These are phyloP conservation scores for Epichloe typhina DNA, from an alignment of 2,329 filamentous ascomycete genomes.

Conservation along the genomic window DNA sequence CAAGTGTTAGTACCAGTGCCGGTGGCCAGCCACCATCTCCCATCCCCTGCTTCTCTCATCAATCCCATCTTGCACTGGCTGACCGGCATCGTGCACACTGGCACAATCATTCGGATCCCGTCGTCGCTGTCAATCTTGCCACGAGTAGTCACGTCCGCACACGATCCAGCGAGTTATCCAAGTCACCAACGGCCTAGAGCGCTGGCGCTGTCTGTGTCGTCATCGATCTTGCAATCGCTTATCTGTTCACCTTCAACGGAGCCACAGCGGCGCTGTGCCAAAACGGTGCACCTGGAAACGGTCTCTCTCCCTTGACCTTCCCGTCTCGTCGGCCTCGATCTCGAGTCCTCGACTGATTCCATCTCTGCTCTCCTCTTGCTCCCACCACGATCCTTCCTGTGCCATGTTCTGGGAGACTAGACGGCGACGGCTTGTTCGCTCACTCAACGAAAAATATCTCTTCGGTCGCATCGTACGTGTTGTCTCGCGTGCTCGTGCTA, in stretches of 20 bases:
- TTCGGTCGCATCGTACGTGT: constrained; percentile 58
- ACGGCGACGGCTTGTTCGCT: constrained; percentile 47
- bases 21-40: not conserved
- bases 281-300: not conserved
- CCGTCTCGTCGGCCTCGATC: not conserved
- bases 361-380: not conserved
- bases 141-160: not conserved
- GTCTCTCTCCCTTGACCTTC: no score
- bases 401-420: constrained; percentile 46
- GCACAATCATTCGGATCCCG: not conserved
- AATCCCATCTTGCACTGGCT: not conserved
- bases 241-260: not conserved
- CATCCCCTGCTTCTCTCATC: not conserved
- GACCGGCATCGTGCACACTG: not conserved
- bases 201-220: not conserved
- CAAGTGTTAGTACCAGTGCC: no score
- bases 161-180: not conserved
- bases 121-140: not conserved
- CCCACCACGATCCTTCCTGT: not conserved
- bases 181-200: not conserved
- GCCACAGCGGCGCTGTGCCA: not conserved
- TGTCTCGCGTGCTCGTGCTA: not conserved
- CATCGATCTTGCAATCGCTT: not conserved
- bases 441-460: constrained; percentile 53
- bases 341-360: not conserved